Evolutionary conservation across 2,329 filamentous ascomycete genomes (phyloP).

Genomic region (Phialophora verrucosa): DNA sequence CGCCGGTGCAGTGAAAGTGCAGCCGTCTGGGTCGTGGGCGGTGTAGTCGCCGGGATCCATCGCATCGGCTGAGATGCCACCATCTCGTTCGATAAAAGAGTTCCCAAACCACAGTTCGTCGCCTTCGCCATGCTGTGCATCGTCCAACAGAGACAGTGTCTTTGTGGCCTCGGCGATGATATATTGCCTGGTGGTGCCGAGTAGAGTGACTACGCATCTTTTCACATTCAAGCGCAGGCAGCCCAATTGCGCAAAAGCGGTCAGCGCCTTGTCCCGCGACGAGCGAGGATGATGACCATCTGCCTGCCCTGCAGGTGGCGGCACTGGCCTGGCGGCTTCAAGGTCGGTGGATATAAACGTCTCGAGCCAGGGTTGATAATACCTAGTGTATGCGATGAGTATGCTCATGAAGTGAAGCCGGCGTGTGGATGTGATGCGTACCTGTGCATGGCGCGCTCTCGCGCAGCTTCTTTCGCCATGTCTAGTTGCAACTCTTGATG

Average conservation of each 20-base stretch:
- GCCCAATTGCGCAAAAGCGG: constrained; percentile 59
- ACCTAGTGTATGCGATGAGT: constrained; percentile 14
- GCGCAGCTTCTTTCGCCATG: constrained; percentile 35
- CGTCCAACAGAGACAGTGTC: constrained; percentile 46
- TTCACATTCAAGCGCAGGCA: constrained; percentile 51
- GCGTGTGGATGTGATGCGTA: background rate
- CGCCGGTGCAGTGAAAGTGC: constrained; percentile 31
- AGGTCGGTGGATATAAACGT: constrained; percentile 39
- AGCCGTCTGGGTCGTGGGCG: constrained; percentile 29
- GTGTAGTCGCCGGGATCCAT: constrained; percentile 32
- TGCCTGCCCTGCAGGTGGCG: constrained; percentile 24
- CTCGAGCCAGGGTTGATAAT: constrained; percentile 38
- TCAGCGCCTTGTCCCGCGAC: constrained; percentile 49
- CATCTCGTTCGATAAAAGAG: constrained; percentile 42
- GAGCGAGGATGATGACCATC: constrained; percentile 39
- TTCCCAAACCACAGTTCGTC: constrained; percentile 44
- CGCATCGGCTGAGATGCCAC: constrained; percentile 42
- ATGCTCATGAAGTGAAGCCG: background rate
- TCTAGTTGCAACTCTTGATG: background rate
- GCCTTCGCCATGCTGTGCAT: constrained; percentile 39
- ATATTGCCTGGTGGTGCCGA: constrained; percentile 56
- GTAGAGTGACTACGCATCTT: constrained; percentile 58
- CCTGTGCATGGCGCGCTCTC: constrained; percentile 37
- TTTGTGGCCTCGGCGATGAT: constrained; percentile 60
- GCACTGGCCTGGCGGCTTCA: constrained; percentile 20